Percentiles rank a stretch among this genome's conserved stretches.
Evolutionary conservation across 169 alveolate genomes (phyloP).

Genomic region (Cryptosporidium baileyi): DNA sequence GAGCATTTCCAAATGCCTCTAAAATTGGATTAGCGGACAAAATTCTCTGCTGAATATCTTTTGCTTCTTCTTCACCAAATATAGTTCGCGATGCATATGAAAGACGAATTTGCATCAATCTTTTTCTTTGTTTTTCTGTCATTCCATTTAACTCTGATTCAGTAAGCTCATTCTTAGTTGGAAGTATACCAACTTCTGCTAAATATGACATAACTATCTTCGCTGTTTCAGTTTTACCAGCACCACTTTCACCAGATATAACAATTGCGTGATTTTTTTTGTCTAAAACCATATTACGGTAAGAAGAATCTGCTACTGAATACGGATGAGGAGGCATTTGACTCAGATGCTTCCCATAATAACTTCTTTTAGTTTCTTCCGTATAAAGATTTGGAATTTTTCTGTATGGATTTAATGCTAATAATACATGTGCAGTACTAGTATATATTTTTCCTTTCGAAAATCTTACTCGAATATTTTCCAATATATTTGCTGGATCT

Average conservation of each 20-base stretch:
- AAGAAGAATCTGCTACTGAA: constrained; percentile 74
- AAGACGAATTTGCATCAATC: constrained; percentile 62
- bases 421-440: constrained; percentile 61
- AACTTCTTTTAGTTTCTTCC: constrained; percentile 46
- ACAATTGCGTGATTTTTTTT: constrained; percentile 84
- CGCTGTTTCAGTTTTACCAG: constrained; percentile 94
- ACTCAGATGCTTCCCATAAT: constrained; percentile 62
- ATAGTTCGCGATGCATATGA: constrained; percentile 75
- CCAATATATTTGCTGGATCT: constrained; percentile 77
- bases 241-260: constrained; percentile 91
- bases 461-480: constrained; percentile 73
- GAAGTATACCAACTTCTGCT: constrained; percentile 59
- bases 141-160: not conserved
- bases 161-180: not conserved
- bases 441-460: constrained; percentile 60
- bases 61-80: constrained; percentile 69
- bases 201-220: constrained; percentile 79
- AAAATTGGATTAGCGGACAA: constrained; percentile 88
- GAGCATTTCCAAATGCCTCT: constrained; percentile 93
- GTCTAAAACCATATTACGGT: constrained; percentile 71
- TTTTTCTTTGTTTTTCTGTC: constrained; percentile 56
- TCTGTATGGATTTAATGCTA: constrained; percentile 72
- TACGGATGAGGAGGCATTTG: constrained; percentile 74
- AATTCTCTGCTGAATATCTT: constrained; percentile 73
- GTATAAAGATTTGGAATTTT: constrained; percentile 52